Evolutionary conservation across 1,284 basidiomycete species (phyloP).

Genomic region (Ustilago hordei): DNA sequence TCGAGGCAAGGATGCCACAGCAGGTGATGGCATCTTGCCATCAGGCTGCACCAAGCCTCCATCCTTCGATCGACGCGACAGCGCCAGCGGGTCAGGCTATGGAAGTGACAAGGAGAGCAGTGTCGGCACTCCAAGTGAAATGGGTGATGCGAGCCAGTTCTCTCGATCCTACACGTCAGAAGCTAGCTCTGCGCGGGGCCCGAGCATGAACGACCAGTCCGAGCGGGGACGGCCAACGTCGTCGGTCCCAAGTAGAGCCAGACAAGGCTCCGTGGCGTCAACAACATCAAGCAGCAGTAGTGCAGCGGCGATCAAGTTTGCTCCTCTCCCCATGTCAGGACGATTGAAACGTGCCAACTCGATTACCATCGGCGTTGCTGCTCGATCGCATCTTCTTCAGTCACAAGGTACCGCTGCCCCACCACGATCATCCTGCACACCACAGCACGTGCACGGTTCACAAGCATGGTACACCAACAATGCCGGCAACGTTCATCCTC

Average conservation of each 20-base stretch:
- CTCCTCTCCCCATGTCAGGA: constrained; percentile 59
- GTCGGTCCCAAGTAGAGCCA: constrained; percentile 9
- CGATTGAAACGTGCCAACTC: constrained; percentile 64
- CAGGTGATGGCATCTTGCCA: constrained; percentile 56
- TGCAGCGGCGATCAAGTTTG: constrained; percentile 61
- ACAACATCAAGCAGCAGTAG: constrained; percentile 41
- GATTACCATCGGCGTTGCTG: constrained; percentile 66
- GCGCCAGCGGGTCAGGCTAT: constrained; percentile 43
- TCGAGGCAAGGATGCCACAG: constrained; percentile 44
- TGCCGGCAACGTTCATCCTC: constrained; percentile 13
- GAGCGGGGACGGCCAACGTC: constrained; percentile 15
- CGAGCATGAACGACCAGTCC: constrained; percentile 10
- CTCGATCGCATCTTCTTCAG: constrained; percentile 61
- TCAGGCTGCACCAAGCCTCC: constrained; percentile 20
- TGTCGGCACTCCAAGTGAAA: constrained; percentile 29
- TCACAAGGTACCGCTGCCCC: constrained; percentile 57
- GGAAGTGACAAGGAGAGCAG: constrained; percentile 43
- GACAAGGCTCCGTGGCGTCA: constrained; percentile 31
- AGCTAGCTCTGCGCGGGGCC: constrained; percentile 25
- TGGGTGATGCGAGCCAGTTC: constrained; percentile 17
- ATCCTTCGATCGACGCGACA: constrained; percentile 5
- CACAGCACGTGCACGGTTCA: constrained; percentile 48
- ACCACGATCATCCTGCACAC: constrained; percentile 22
- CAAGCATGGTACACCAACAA: constrained; percentile 37
- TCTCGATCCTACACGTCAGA: constrained; percentile 30